A percentile compares a stretch with the other conserved stretches of the same genome.
Conservation (phyloP, 106 monocot species). For the Gastrodia elata region DNA sequence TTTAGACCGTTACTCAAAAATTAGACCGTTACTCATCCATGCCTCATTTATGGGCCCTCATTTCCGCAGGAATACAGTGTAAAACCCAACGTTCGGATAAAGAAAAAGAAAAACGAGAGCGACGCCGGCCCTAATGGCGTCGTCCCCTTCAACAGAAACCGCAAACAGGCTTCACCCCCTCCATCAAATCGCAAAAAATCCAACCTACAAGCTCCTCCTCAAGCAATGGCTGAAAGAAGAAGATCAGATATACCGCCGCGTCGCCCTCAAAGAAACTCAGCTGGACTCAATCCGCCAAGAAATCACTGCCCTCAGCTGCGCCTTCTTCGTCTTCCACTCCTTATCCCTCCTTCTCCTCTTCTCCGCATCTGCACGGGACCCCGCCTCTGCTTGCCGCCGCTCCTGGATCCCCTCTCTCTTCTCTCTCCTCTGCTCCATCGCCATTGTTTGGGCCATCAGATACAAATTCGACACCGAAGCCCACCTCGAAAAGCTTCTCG, state of each 20-base stretch:
- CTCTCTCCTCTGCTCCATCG: constrained; percentile 42
- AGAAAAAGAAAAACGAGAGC: background rate
- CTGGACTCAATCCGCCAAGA: constrained; percentile 47
- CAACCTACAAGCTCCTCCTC: constrained; percentile 83
- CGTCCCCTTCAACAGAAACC: background rate
- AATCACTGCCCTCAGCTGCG: constrained; percentile 56
- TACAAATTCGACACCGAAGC: constrained; percentile 64
- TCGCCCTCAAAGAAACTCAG: constrained; percentile 44
- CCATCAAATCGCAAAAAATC: constrained; percentile 74
- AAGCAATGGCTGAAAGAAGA: constrained; percentile 93
- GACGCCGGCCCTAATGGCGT: background rate
- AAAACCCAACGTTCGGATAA: background rate
- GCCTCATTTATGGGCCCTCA: background rate
- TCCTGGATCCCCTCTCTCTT: constrained; percentile 66
- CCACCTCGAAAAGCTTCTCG: constrained; percentile 40
- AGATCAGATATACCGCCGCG: constrained; percentile 53
- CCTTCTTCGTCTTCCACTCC: constrained; percentile 85
- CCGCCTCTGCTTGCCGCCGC: constrained; percentile 39
- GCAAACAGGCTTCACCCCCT: constrained; percentile 43
- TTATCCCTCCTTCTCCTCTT: constrained; percentile 51
- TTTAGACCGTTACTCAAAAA: background rate
- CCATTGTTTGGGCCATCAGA: constrained; percentile 60
- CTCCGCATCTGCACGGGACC: constrained; percentile 9
- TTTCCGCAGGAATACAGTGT: background rate
- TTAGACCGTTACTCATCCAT: background rate